These are phyloP conservation scores for Colletotrichum tropicicola DNA, from an alignment of 2,329 filamentous ascomycete species.

Conservation along the genomic window DNA sequence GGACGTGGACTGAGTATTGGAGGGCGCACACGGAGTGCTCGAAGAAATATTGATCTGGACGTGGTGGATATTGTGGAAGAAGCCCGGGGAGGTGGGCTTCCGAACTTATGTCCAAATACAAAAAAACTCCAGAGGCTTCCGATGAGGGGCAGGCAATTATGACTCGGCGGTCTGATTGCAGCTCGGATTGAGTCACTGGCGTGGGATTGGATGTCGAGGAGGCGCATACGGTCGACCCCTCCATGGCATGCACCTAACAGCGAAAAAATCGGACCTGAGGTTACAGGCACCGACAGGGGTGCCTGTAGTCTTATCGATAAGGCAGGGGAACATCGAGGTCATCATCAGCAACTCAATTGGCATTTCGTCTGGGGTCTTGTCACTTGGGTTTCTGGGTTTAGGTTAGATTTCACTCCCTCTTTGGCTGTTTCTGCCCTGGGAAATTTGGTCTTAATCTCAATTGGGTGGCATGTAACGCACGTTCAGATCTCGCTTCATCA, in stretches of 20 bases:
- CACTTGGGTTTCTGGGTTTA: background rate
- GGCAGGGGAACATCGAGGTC: too few species aligned
- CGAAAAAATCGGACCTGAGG: constrained; percentile 24
- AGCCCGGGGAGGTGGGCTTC: constrained; percentile 48
- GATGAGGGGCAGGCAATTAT: constrained; percentile 30
- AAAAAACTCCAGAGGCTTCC: constrained; percentile 26
- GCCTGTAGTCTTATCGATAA: background rate
- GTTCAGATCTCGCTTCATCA: background rate
- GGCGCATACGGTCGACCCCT: constrained; percentile 17
- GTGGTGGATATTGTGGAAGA: constrained; percentile 48
- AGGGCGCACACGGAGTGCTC: constrained; percentile 68
- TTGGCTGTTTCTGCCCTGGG: background rate
- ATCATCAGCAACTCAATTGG: too few species aligned
- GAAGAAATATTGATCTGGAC: constrained; percentile 58
- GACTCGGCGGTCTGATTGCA: constrained; percentile 30
- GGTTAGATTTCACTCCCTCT: background rate
- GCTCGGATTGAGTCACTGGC: constrained; percentile 25
- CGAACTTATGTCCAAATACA: constrained; percentile 30
- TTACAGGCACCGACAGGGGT: background rate
- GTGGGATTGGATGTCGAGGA: constrained; percentile 25
- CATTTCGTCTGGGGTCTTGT: too few species aligned
- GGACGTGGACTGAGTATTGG: constrained; percentile 52
- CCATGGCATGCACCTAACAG: constrained; percentile 8
- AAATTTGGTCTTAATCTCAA: background rate
- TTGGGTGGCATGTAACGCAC: background rate